Base-by-base conservation (phyloP, 129 eudicot genomes). In the Mikania micrantha region DNA sequence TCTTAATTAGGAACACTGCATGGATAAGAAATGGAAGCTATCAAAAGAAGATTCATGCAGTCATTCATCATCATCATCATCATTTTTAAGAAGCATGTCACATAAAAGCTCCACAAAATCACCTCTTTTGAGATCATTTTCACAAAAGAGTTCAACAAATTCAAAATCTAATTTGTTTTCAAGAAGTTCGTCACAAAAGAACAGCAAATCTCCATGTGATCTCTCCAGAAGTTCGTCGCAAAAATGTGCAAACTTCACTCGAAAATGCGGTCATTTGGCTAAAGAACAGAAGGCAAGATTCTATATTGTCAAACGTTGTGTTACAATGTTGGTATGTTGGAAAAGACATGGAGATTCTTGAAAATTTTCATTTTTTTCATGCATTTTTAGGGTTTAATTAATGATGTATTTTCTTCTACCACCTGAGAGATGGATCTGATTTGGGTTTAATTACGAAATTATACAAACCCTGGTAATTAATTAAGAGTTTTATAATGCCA, bases 211-310 rank as follows among this genome's bases (percentile, higher is more conserved):
- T 28, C 80, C 83, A 13, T 78, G 76, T 24, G 68, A 81, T 17
- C 83, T 87, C 11, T 65, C 86, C 25, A 77, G 97, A 50, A 87
- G 88, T 64, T 85, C 90, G 4, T 87, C 95, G 0, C 90, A 90
- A 41, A 87, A 76, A 79, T 78, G 92, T 22, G 64, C 87, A 0
- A 83, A 81, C 45, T 90, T 91, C 71, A 69, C 85, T 15, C 77
- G 79, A 53, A 91, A 85, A 79, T 91, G 97, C 42, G 82, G 87
- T 7, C 77, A 69, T 66, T 28, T 90, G 80, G 97, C 95, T 35
- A 91, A 91, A 63, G 97, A 91, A 77, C 97, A 91, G 48, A 88
- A 81, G 69, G 96, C 97, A 16, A 85, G 80, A 50, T 88, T 91
- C 63, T 91, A 91, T 80, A 91, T 91, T 20, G 87, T 91, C 35